A percentile compares a stretch with the other conserved stretches of the same genome.
Conservation (phyloP, 495 filamentous ascomycete species). For the Hypoxylon lienhwacheense region DNA sequence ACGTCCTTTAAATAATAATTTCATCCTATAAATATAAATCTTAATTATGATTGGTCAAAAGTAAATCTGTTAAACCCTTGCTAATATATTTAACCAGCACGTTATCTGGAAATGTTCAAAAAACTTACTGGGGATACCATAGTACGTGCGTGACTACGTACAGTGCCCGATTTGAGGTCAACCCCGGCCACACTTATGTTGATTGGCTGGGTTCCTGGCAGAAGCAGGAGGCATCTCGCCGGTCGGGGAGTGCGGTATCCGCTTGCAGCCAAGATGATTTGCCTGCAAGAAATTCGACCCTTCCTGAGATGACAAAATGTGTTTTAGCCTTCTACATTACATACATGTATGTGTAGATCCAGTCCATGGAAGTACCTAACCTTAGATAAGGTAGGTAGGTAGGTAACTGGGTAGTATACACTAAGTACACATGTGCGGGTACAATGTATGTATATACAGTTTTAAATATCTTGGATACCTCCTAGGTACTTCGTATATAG, state of each 20-base stretch:
- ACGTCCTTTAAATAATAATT: too few relatives aligned
- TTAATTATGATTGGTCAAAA: too few relatives aligned
- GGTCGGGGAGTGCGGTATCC: background rate
- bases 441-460: background rate
- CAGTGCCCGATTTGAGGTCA: background rate
- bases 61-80: too few relatives aligned
- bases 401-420: too few relatives aligned
- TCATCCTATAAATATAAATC: too few relatives aligned
- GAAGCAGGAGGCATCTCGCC: background rate
- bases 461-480: background rate
- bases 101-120: too few relatives aligned
- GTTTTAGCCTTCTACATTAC: too few relatives aligned
- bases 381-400: too few relatives aligned
- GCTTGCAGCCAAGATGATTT: background rate
- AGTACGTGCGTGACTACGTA: background rate
- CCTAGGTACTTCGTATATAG: background rate
- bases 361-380: too few relatives aligned
- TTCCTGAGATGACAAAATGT: too few relatives aligned
- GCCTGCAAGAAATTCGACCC: background rate
- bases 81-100: background rate
- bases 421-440: background rate
- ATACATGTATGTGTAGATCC: too few relatives aligned
- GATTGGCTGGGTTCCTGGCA: conserved; percentile 8
- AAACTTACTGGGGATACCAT: too few relatives aligned
- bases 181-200: background rate